Evolutionary conservation across 2,329 filamentous ascomycete species (phyloP).

Genomic region (Fusarium sublunatum): DNA sequence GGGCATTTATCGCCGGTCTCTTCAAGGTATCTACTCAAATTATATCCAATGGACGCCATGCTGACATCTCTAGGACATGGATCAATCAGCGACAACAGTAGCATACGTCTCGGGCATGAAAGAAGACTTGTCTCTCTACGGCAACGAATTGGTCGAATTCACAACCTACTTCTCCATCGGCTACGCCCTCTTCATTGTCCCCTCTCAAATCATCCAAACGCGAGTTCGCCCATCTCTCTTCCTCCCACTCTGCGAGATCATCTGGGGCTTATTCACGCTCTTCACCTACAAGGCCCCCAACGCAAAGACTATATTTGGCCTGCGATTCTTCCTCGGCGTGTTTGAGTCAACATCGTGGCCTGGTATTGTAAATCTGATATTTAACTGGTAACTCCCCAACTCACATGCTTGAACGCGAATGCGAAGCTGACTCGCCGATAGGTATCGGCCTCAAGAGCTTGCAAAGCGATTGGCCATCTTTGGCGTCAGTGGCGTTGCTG

Average conservation of each 20-base stretch:
- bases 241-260: conserved; percentile 35
- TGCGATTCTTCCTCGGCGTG: conserved; percentile 40
- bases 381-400: conserved; percentile 28
- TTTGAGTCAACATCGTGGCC: conserved; percentile 44
- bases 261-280: conserved; percentile 38
- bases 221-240: conserved; percentile 40
- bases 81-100: conserved; percentile 39
- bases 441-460: conserved; percentile 38
- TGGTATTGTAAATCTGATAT: conserved; percentile 38
- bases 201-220: conserved; percentile 39
- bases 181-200: conserved; percentile 40
- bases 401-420: accelerated
- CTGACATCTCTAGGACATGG: conserved; percentile 30
- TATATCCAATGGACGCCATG: neutral
- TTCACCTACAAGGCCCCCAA: conserved; percentile 36
- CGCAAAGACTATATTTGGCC: conserved; percentile 26
- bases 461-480: conserved; percentile 42
- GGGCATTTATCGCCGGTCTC: conserved; percentile 39
- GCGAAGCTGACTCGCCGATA: neutral
- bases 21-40: conserved; percentile 8
- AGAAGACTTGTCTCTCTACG: conserved; percentile 29
- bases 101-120: conserved; percentile 42
- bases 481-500: conserved; percentile 40
- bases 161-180: conserved; percentile 44
- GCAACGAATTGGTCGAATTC: conserved; percentile 41